phyloP scores from a whole-genome alignment of 2,329 filamentous ascomycete genomes.

The Penicillium polonicum region DNA sequence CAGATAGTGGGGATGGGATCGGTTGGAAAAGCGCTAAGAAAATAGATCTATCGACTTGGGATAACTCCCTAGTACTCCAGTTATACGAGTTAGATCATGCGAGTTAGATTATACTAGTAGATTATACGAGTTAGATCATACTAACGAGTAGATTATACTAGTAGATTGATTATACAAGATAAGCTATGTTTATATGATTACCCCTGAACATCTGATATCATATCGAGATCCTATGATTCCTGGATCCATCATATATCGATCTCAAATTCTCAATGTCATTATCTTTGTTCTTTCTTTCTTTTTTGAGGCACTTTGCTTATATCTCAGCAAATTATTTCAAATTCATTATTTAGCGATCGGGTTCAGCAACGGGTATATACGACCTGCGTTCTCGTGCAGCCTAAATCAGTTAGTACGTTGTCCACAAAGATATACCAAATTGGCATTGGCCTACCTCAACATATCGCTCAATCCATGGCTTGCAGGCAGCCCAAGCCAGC shows the following conservation, averaged over 20 bases:
- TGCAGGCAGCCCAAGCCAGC: conserved; percentile 59
- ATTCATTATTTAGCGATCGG: conserved; percentile 4
- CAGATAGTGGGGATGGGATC: background rate
- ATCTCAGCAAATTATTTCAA: background rate
- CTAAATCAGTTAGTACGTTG: conserved; percentile 28
- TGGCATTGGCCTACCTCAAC: conserved; percentile 45
- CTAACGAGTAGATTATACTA: too few relatives aligned
- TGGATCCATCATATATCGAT: background rate
- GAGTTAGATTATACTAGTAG: too few relatives aligned
- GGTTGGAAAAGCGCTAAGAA: background rate
- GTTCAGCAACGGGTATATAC: conserved; percentile 53
- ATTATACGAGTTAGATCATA: background rate
- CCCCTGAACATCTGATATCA: background rate
- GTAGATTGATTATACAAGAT: background rate
- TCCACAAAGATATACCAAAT: background rate
- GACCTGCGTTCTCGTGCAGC: conserved; percentile 49
- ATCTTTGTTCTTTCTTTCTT: too few relatives aligned
- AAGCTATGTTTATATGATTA: background rate
- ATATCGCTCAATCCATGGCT: conserved; percentile 60
- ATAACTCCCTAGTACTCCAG: background rate
- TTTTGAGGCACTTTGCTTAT: background rate
- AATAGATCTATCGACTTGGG: background rate
- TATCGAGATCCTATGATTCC: background rate
- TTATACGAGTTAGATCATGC: too few relatives aligned
- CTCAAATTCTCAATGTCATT: background rate